A percentile compares a stretch with the other conserved stretches of the same genome.
Conservation (phyloP, 164 flowering plant species). For the Magnolia kwangsiensis region DNA sequence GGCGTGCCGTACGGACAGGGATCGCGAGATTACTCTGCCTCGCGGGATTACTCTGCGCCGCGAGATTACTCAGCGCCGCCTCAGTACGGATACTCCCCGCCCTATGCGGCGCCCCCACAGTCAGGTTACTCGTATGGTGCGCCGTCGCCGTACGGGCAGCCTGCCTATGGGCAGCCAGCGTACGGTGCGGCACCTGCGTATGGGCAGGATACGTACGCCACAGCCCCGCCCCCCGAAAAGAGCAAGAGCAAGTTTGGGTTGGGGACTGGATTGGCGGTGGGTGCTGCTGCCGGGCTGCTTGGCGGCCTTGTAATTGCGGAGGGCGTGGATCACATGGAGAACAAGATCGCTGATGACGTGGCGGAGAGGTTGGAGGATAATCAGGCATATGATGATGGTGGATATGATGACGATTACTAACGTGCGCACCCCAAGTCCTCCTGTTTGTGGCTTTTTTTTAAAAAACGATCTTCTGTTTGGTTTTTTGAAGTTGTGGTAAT, state of each 20-base stretch:
- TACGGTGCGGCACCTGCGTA: constrained; percentile 17
- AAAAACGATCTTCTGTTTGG: no score
- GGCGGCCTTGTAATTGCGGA: constrained; percentile 77
- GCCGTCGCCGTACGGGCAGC: constrained; percentile 8
- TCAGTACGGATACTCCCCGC: background rate
- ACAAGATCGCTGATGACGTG: constrained; percentile 57
- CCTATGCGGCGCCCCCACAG: constrained; percentile 1
- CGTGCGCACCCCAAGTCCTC: background rate
- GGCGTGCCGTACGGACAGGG: constrained; percentile 8
- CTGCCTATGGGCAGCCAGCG: constrained; percentile 15
- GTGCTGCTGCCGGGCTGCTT: constrained; percentile 67
- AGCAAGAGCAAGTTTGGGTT: constrained; percentile 45
- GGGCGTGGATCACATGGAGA: constrained; percentile 62
- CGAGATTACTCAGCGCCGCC: no score
- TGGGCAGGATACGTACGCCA: constrained; percentile 10
- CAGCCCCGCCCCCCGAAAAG: constrained; percentile 25
- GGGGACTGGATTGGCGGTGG: constrained; percentile 91
- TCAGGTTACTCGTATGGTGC: constrained; percentile 6
- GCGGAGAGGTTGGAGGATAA: constrained; percentile 65
- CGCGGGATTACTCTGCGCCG: no score
- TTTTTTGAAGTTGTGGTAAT: no score
- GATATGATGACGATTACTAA: constrained; percentile 2
- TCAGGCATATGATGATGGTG: constrained; percentile 25
- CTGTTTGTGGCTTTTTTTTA: no score
- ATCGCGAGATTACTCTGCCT: background rate